Conservation (phyloP, 306 rosid species). For the Vigna reflexopilosa region DNA sequence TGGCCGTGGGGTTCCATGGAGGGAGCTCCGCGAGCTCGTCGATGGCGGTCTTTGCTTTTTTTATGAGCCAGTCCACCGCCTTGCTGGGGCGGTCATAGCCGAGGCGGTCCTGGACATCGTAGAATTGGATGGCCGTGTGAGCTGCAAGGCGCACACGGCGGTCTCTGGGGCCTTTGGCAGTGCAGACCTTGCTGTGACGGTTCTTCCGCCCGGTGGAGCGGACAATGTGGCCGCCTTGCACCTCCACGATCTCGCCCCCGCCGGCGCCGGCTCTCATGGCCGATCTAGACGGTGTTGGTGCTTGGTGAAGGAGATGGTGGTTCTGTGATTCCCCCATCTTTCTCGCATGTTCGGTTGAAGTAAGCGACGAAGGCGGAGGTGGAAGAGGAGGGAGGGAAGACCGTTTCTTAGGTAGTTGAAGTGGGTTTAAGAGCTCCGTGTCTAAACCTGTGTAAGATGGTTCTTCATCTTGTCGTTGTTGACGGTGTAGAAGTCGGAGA, state of each 20-base stretch:
- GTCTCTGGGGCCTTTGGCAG: conserved; percentile 92
- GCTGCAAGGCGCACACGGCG: conserved; percentile 94
- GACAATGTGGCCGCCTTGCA: conserved; percentile 92
- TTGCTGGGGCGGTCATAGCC: conserved; percentile 99
- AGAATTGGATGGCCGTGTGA: conserved; percentile 91
- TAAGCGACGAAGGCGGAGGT: conserved; percentile 30
- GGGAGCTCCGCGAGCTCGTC: conserved; percentile 91
- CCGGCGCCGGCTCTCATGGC: conserved; percentile 46
- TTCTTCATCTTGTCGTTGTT: conserved; percentile 7
- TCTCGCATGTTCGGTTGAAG: conserved; percentile 70
- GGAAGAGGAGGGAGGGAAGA: conserved; percentile 46
- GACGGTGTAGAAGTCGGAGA: conserved; percentile 38
- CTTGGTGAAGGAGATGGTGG: conserved; percentile 33
- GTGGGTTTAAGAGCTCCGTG: conserved; percentile 16
- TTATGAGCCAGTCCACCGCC: conserved; percentile 98
- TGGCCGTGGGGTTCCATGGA: conserved; percentile 66
- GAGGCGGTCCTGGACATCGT: conserved; percentile 95
- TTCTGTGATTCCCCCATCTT: conserved; percentile 64
- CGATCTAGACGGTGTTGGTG: conserved; percentile 53
- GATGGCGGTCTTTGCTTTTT: conserved; percentile 82
- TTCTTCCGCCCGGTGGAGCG: conserved; percentile 86
- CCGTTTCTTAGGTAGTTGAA: conserved; percentile 51
- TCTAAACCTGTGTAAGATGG: conserved; percentile 38
- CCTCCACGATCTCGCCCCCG: conserved; percentile 75
- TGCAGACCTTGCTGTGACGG: conserved; percentile 97